Base-by-base conservation (phyloP, 345 rosid species). In the Kandelia obovata region DNA sequence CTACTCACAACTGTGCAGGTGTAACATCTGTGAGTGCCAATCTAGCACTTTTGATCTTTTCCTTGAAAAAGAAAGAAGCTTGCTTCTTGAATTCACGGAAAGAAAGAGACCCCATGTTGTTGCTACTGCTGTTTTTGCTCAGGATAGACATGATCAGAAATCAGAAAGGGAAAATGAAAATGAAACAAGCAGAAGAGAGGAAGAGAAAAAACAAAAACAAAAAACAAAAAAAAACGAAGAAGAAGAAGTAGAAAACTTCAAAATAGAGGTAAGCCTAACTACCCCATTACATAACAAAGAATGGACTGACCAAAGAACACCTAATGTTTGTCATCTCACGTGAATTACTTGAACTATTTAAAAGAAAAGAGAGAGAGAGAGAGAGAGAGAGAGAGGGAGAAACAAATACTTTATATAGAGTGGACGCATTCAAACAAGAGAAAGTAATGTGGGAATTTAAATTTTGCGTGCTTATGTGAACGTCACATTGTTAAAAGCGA, bases 21-120 rank as follows among this genome's bases (percentile, higher is more conserved):
- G 97, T 89, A 21, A 91, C 96, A 64, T 91, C 96, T 9, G 97
- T 94, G 70, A 94, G 89, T 75, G 86, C 98, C 62, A 94, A 78
- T 51, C 97, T 83, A 47, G 96, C 98, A 58, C 87, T 88, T 82
- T 87, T 91, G 76, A 94, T 85, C 86, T 91, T 94, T 75, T 91
- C 97, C 82, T 87, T 94, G 80, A 94, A 67, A 76, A 91, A 94
- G 75, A 94, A 94, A 5, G 97, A 94, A 59, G 97, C 96, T 69
- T 94, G 98, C 65, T 88, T 91, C 88, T 81, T 91, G 73, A 94
- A 67, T 32, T 94, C 95, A 75, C 68, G 85, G 69, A 94, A 88
- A 39, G 85, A 80, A 32, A 89, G 79, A 13, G 85, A 65, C 69
- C 81, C 82, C 87, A 75, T 84, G 81, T 71, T 75, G 75, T 76